A percentile compares a stretch with the other conserved stretches of the same genome.
These are phyloP conservation scores for Fraxinus sp. DNA, from an alignment of 305 asterid species.

Conservation along the genomic window DNA sequence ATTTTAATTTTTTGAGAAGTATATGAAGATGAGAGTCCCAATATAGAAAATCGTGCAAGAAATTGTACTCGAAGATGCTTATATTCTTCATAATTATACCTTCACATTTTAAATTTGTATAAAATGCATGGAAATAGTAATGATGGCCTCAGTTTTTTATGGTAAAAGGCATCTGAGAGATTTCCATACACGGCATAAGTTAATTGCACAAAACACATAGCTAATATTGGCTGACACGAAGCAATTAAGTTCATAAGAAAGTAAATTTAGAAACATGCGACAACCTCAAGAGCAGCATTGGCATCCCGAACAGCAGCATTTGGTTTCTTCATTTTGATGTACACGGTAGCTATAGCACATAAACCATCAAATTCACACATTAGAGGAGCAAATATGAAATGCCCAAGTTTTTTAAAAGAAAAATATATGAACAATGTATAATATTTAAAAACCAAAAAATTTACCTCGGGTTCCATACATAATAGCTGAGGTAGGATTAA, in stretches of 20 bases:
- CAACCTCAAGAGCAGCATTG: constrained; percentile 85
- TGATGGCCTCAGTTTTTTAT: neutral
- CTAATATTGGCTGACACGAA: neutral
- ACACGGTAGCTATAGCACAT: constrained; percentile 65
- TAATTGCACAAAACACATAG: neutral
- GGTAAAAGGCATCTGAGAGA: neutral
- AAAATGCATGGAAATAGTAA: neutral
- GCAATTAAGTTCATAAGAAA: neutral
- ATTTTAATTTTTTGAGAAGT: neutral
- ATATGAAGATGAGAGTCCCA: neutral
- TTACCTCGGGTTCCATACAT: constrained; percentile 91
- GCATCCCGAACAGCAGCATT: constrained; percentile 96
- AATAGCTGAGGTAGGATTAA: constrained; percentile 88
- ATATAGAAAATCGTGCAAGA: neutral
- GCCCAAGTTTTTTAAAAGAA: neutral
- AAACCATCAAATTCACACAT: constrained; percentile 15
- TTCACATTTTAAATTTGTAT: neutral
- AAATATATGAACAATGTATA: neutral
- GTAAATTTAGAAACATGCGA: constrained; percentile 10
- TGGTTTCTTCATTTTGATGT: constrained; percentile 93
- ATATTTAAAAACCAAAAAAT: neutral
- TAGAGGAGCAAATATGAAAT: constrained; percentile 9
- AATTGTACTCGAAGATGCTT: neutral
- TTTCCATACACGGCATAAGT: neutral
- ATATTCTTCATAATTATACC: neutral